A percentile compares a stretch with the other conserved stretches of the same genome.
Evolutionary conservation across 768 basidiomycete species (phyloP).

Genomic region (Rhodocollybia butyracea): DNA sequence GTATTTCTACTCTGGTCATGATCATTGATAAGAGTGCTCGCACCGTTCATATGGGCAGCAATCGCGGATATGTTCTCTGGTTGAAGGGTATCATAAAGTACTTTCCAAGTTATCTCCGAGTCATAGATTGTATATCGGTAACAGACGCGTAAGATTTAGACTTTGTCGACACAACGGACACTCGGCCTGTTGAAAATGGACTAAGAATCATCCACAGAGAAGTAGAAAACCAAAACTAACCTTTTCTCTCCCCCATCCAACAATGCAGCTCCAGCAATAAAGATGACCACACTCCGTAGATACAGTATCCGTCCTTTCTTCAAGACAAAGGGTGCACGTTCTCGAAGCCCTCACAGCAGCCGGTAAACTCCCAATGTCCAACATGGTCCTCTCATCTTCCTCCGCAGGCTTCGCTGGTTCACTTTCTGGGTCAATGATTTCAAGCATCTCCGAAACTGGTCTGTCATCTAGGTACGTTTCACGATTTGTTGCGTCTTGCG

Average conservation of each 20-base stretch:
- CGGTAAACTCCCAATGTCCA: conserved; percentile 59
- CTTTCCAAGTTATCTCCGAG: neutral
- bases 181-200: conserved; percentile 51
- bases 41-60: neutral
- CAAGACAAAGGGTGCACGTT: conserved; percentile 81
- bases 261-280: conserved; percentile 89
- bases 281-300: conserved; percentile 88
- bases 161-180: conserved; percentile 86
- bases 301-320: conserved; percentile 78
- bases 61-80: neutral
- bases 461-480: conserved; percentile 57
- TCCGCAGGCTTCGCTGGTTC: conserved; percentile 57
- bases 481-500: conserved; percentile 19
- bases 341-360: conserved; percentile 50
- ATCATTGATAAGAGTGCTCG: too few relatives aligned
- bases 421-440: conserved; percentile 46
- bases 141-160: conserved; percentile 60
- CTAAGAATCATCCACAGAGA: neutral
- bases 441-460: conserved; percentile 56
- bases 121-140: conserved; percentile 85
- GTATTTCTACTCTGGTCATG: neutral
- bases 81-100: too few relatives aligned
- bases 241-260: conserved; percentile 88
- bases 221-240: conserved; percentile 28
- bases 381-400: conserved; percentile 64